Conservation (phyloP, 2,329 filamentous ascomycete genomes). For the Aspergillus pseudoterreus region DNA sequence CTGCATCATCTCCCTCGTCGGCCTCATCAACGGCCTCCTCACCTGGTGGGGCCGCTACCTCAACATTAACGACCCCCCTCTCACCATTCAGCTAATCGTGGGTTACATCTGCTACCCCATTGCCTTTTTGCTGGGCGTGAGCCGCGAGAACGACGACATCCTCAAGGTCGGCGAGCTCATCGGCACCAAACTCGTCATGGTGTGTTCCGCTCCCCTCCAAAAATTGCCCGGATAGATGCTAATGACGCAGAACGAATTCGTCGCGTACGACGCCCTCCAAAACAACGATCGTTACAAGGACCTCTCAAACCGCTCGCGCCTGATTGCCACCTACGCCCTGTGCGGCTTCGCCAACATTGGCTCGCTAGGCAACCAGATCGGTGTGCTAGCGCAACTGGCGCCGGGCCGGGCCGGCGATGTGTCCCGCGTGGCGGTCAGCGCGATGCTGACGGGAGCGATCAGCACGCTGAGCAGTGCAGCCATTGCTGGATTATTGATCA, state of each 20-base stretch:
- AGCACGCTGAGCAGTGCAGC: conserved; percentile 74
- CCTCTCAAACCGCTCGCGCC: conserved; percentile 65
- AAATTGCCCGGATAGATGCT: neutral
- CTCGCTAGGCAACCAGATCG: conserved; percentile 84
- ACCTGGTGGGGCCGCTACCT: conserved; percentile 82
- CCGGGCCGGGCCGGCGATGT: conserved; percentile 72
- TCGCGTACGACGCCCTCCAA: conserved; percentile 62
- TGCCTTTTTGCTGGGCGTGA: conserved; percentile 77
- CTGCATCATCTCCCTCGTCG: conserved; percentile 76
- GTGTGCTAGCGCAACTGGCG: conserved; percentile 77
- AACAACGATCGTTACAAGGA: conserved; percentile 49
- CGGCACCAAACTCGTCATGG: conserved; percentile 76
- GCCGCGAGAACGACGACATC: conserved; percentile 55
- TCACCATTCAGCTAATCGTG: conserved; percentile 72
- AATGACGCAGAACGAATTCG: conserved; percentile 65
- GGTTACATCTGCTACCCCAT: conserved; percentile 76
- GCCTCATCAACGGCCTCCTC: conserved; percentile 69
- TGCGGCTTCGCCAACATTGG: conserved; percentile 83
- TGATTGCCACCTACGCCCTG: conserved; percentile 83
- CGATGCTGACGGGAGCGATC: conserved; percentile 72
- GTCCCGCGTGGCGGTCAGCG: conserved; percentile 69
- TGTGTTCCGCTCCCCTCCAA: conserved; percentile 31
- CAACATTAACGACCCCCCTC: conserved; percentile 64
- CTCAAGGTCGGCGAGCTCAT: conserved; percentile 74
- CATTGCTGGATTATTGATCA: conserved; percentile 72